Conservation (phyloP, 2,329 filamentous ascomycete genomes). For the Shiraia sp. region DNA sequence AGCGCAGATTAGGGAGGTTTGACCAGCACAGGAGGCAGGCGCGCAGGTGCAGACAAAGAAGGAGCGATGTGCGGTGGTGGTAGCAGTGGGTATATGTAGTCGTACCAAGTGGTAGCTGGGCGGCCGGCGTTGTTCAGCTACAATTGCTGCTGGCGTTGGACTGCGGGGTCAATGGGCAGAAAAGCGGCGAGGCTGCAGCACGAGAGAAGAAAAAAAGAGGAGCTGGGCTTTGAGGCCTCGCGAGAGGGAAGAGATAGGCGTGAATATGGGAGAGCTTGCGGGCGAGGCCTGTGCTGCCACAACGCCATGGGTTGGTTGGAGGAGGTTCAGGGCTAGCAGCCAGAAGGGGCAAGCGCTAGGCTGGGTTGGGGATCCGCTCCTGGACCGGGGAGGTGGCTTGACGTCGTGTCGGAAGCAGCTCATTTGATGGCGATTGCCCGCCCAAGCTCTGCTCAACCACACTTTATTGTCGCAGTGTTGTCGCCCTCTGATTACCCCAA, state of each 20-base stretch:
- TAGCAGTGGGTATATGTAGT: slow-evolving; percentile 1
- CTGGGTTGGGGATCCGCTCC: slow-evolving; percentile 9
- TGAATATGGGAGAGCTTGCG: too few relatives aligned
- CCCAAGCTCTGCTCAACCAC: not conserved
- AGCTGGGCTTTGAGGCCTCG: slow-evolving; percentile 5
- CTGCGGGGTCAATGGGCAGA: slow-evolving; percentile 9
- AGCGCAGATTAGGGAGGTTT: slow-evolving; percentile 1
- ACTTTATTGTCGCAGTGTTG: slow-evolving; percentile 4
- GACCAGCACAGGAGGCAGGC: slow-evolving; percentile 2
- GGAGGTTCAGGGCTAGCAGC: too few relatives aligned
- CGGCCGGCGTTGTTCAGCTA: slow-evolving; percentile 21
- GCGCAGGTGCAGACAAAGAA: slow-evolving; percentile 1
- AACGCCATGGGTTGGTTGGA: too few relatives aligned
- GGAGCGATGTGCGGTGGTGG: slow-evolving; percentile 2
- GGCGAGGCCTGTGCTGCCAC: too few relatives aligned
- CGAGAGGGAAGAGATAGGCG: slow-evolving; percentile 10
- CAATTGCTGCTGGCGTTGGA: slow-evolving; percentile 12
- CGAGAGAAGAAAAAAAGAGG: slow-evolving; percentile 10
- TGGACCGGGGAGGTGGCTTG: slow-evolving; percentile 1
- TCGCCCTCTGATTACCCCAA: slow-evolving; percentile 6
- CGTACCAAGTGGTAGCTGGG: too few relatives aligned
- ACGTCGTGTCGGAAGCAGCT: too few relatives aligned
- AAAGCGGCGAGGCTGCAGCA: slow-evolving; percentile 9
- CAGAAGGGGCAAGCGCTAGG: too few relatives aligned
- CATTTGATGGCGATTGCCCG: slow-evolving; percentile 4